These are phyloP conservation scores for Aspergillus indologenus DNA, from an alignment of 495 filamentous ascomycete genomes.

Conservation along the genomic window DNA sequence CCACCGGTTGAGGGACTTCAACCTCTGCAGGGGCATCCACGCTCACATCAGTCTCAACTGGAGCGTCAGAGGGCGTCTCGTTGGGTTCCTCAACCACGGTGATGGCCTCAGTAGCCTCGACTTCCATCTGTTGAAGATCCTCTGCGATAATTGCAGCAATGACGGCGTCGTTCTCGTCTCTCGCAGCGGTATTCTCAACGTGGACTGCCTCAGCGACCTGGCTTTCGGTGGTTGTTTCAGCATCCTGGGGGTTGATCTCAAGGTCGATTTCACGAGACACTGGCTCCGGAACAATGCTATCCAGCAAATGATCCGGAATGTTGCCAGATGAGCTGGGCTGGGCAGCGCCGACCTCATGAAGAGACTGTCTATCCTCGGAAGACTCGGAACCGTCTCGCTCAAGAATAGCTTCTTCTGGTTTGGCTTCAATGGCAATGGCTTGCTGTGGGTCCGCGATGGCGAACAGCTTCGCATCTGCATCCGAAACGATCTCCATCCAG, in stretches of 20 bases:
- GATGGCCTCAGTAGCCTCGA: conserved; percentile 3
- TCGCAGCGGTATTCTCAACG: conserved; percentile 3
- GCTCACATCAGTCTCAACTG: background rate
- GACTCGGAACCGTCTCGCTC: conserved; percentile 27
- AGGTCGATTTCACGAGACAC: background rate
- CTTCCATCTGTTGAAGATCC: conserved; percentile 20
- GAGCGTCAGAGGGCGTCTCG: background rate
- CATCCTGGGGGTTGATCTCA: background rate
- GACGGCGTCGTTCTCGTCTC: conserved; percentile 23
- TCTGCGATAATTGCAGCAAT: conserved; percentile 26
- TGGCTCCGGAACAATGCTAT: background rate
- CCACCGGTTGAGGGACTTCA: conserved; percentile 28
- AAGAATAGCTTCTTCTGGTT: conserved; percentile 34
- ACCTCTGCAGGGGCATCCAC: conserved; percentile 8
- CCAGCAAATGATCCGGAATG: conserved; percentile 2
- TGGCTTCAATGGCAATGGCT: conserved; percentile 26
- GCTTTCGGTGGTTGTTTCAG: background rate
- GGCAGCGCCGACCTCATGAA: conserved; percentile 25
- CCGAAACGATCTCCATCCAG: conserved; percentile 45
- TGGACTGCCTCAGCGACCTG: background rate
- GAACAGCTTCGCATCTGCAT: conserved; percentile 43
- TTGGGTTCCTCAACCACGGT: background rate
- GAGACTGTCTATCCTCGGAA: conserved; percentile 17
- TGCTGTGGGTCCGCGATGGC: conserved; percentile 40
- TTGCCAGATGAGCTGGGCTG: conserved; percentile 34